Base-by-base conservation (phyloP, 495 filamentous ascomycete genomes). In the Talaromyces stipitatus region DNA sequence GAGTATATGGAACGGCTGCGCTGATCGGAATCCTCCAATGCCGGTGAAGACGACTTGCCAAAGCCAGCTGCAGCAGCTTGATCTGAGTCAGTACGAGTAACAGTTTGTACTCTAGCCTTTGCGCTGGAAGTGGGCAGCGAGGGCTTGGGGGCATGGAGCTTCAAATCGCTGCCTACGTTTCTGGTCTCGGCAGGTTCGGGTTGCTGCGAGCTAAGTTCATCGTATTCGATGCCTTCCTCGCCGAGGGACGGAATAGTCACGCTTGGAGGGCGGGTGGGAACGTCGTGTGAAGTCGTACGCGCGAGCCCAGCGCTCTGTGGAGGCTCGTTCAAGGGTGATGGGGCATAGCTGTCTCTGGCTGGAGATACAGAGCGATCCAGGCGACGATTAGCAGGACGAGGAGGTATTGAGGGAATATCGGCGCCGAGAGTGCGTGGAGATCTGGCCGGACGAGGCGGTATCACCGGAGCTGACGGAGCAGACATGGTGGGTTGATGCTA, bases 211-310 rank as follows among this genome's bases (percentile, higher is more conserved):
- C 77, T 63, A 52, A 90, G 67, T 55, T 79, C 82, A 22, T 82
- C 88, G 69, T 97, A 97, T 73, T 97, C 92, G 58, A 76, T 84
- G 55, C 92, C 92, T 72, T 97, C 92, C 68, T 96, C 85, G 28
- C 92, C 92, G 54, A 95, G 77, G 2, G 88, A 87, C 18, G 91
- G 91, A 63, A 96, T 83, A 28, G 84, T 82, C 50, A 92, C 86
- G 64, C 88, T 94, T 30, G 85, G 85, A 3, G 89, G 83, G 30
- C 89, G 86, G 28, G 61, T 69, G 23, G 82, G 82, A 43, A 79
- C 57, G 20, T 79, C 78, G 59, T 78, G 74, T 27, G 79, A 77
- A 58, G 72, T 69, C 46, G 75, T 73, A 26, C 75, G 74, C 61
- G 61, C 65, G 33, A 81, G 64, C 46, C 72, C 66, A 29, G 75